These are phyloP conservation scores for Suillus ampliporus DNA, from an alignment of 768 basidiomycete species.

Conservation along the genomic window DNA sequence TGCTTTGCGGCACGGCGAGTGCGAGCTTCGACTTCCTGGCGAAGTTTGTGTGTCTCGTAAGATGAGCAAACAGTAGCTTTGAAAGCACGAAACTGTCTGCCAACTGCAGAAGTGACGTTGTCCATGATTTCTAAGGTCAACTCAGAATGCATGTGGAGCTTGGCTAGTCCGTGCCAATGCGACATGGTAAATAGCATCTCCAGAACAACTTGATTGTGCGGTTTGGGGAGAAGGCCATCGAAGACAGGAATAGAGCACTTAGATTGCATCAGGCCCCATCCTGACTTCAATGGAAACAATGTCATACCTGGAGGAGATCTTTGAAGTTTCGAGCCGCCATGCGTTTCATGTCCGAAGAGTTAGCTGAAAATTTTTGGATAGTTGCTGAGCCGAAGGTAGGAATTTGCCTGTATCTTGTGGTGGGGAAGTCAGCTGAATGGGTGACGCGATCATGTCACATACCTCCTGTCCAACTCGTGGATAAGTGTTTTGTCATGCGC, in stretches of 20 bases:
- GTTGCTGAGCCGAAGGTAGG: background rate
- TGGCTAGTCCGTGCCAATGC: conserved; percentile 43
- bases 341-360: background rate
- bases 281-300: too few species aligned
- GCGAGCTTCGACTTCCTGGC: conserved; percentile 30
- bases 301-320: conserved; percentile 38
- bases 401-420: too few species aligned
- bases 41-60: conserved; percentile 37
- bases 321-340: conserved; percentile 44
- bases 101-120: conserved; percentile 25
- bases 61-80: conserved; percentile 19
- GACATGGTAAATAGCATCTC: conserved; percentile 33
- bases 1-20: conserved; percentile 15
- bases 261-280: background rate
- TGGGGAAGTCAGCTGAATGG: too few species aligned
- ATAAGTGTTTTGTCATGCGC: background rate
- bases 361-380: too few species aligned
- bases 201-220: conserved; percentile 25
- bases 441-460: too few species aligned
- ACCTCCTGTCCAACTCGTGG: background rate
- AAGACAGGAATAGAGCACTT: conserved; percentile 44
- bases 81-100: conserved; percentile 31
- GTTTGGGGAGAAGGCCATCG: conserved; percentile 39
- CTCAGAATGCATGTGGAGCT: conserved; percentile 39
- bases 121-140: conserved; percentile 26